Percentiles rank a stretch among this genome's conserved stretches.
phyloP scores from a whole-genome alignment of 805 yeast genomes.

The Wickerhamiella azymoides region DNA sequence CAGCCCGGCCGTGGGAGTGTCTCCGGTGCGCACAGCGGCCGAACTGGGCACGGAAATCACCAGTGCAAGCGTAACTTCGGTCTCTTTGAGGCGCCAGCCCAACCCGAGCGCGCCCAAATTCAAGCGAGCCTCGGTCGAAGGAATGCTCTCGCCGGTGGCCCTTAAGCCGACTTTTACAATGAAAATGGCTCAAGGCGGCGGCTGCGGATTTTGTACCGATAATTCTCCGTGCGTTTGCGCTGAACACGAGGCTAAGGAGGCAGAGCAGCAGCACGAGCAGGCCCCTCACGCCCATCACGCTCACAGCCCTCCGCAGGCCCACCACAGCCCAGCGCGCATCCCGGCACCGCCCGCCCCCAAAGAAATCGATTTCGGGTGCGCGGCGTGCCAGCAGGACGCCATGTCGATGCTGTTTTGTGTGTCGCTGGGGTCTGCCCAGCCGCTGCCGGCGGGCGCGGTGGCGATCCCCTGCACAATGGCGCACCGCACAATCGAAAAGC shows the following conservation, averaged over 20 bases:
- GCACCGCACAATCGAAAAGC: conserved; percentile 63
- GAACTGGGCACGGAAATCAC: conserved; percentile 11
- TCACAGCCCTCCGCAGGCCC: background rate
- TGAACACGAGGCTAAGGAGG: conserved; percentile 22
- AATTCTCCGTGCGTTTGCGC: conserved; percentile 82
- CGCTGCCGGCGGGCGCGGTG: conserved; percentile 22
- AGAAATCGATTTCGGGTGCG: conserved; percentile 27
- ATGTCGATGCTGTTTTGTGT: conserved; percentile 76
- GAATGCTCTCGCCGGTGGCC: conserved; percentile 5
- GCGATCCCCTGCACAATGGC: conserved; percentile 73
- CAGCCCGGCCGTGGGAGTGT: background rate
- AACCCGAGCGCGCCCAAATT: conserved; percentile 1
- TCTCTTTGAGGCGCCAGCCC: background rate
- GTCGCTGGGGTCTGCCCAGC: conserved; percentile 15
- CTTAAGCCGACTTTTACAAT: conserved; percentile 7
- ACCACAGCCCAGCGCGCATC: background rate
- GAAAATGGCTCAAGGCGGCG: conserved; percentile 30
- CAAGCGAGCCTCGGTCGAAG: conserved; percentile 3
- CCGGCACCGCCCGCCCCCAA: background rate
- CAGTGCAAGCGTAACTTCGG: conserved; percentile 3
- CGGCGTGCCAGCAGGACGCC: conserved; percentile 64
- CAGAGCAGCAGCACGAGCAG: conserved; percentile 16
- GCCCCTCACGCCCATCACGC: background rate
- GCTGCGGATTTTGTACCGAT: conserved; percentile 86
- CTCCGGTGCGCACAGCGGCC: background rate